These are phyloP conservation scores for Brasenia schreberi DNA, from an alignment of 164 flowering plant species.

Conservation along the genomic window DNA sequence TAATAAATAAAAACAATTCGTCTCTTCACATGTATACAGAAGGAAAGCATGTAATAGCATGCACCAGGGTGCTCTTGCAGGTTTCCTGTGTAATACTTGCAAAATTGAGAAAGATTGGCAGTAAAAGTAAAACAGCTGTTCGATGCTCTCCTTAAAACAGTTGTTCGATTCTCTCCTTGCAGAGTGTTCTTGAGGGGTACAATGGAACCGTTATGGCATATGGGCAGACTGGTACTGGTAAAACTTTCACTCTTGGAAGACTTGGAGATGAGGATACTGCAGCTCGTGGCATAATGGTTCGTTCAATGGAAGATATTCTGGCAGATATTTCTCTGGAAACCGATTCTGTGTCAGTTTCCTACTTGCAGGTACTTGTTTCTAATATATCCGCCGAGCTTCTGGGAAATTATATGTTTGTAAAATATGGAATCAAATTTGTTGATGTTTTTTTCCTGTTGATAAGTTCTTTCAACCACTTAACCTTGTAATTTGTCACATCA, in stretches of 20 bases:
- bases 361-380: conserved; percentile 63
- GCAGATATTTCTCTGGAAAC: conserved; percentile 54
- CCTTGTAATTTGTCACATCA: too few species aligned
- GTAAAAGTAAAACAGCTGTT: too few species aligned
- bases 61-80: too few species aligned
- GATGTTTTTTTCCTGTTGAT: too few species aligned
- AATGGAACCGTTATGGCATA: conserved; percentile 99
- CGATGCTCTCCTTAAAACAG: too few species aligned
- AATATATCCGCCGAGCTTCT: not conserved
- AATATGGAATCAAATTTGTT: too few species aligned
- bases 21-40: too few species aligned
- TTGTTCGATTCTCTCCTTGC: conserved; percentile 14
- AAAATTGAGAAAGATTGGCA: too few species aligned
- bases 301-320: conserved; percentile 91
- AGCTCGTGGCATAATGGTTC: conserved; percentile 94
- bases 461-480: too few species aligned
- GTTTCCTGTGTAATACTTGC: too few species aligned
- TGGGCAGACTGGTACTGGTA: conserved; percentile 97
- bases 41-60: too few species aligned
- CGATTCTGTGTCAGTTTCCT: conserved; percentile 76
- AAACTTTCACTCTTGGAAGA: conserved; percentile 89
- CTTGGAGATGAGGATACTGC: conserved; percentile 92
- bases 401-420: not conserved
- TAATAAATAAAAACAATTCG: too few species aligned
- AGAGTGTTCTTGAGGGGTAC: conserved; percentile 97